Base-by-base conservation (phyloP, 345 rosid species). In the Clausena lansium region DNA sequence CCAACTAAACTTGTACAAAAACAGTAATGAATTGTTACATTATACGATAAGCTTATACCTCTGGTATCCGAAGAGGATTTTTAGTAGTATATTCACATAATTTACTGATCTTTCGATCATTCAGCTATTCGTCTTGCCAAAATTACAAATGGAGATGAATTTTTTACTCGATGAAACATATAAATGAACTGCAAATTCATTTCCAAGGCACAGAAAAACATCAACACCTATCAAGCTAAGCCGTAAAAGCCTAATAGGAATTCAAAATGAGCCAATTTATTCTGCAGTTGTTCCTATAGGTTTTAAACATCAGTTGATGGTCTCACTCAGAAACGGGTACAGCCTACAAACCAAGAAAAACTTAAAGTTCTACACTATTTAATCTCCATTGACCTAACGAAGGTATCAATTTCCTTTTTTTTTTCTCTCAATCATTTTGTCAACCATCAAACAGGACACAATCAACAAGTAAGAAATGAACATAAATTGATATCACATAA, bases 41-140 rank as follows among this genome's bases (percentile, higher is more conserved):
- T 41, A 41, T 32, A 19, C 39, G 27, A 22, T 73, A 24, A 36
- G 30, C 15, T 41, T 50, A 30, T 71, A 84, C 93, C 92, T 90
- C 89, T 19, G 90, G 94, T 22, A 92, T 88, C 58, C 91, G 94
- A 79, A 90, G 94, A 83, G 94, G 92, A 76, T 90, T 92, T 80
- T 76, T 90, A 1, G 90, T 72, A 81, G 91, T 93, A 62, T 90
- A 92, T 85, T 90, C 97, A 83, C 91, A 88, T 28, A 88, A 41
- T 77, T 87, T 90, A 68, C 85, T 28, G 71, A 88, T 88, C 79
- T 80, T 83, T 15, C 91, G 59, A 28, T 90, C 86, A 81, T 87
- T 87, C 0, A 84, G 79, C 67, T 68, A 79, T 67, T 88, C 91
- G 32, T 82, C 90, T 91, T 90, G 84, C 59, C 74, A 76, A 76